A percentile compares a stretch with the other conserved stretches of the same genome.
Evolutionary conservation across 2,329 filamentous ascomycete species (phyloP).

Genomic region (Exophiala calicioides): DNA sequence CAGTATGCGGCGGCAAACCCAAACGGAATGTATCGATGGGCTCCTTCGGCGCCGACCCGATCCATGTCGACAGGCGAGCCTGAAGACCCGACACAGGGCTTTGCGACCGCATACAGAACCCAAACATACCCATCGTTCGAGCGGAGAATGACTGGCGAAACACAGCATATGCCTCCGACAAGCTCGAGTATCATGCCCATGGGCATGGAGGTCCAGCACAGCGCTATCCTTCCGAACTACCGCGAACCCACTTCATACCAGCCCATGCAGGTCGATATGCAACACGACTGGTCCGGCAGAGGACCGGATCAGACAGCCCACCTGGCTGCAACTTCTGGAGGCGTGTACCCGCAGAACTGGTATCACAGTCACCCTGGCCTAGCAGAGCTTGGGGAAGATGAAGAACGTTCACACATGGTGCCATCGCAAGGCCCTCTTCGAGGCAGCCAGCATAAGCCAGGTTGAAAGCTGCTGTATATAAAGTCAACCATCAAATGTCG

Average conservation of each 20-base stretch:
- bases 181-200: slow-evolving; percentile 5
- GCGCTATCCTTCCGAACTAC: slow-evolving; percentile 4
- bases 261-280: slow-evolving; percentile 12
- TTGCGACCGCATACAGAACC: slow-evolving; percentile 19
- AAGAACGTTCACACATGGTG: slow-evolving; percentile 9
- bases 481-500: background rate
- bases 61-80: slow-evolving; percentile 19
- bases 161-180: slow-evolving; percentile 16
- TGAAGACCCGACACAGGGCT: slow-evolving; percentile 18
- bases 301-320: slow-evolving; percentile 6
- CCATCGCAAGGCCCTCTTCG: slow-evolving; percentile 9
- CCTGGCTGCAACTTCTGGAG: slow-evolving; percentile 1
- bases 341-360: slow-evolving; percentile 19
- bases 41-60: slow-evolving; percentile 10
- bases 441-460: slow-evolving; percentile 10
- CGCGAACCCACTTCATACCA: slow-evolving; percentile 17
- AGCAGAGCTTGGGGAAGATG: slow-evolving; percentile 12
- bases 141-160: slow-evolving; percentile 11
- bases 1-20: slow-evolving; percentile 12
- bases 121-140: slow-evolving; percentile 26
- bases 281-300: slow-evolving; percentile 16
- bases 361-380: slow-evolving; percentile 13
- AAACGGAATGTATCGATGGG: slow-evolving; percentile 18
- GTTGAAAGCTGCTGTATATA: slow-evolving; percentile 5
- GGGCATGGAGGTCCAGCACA: slow-evolving; percentile 12